phyloP scores from a whole-genome alignment of 1,139 yeast species.

The Hanseniaspora gamundiae region DNA sequence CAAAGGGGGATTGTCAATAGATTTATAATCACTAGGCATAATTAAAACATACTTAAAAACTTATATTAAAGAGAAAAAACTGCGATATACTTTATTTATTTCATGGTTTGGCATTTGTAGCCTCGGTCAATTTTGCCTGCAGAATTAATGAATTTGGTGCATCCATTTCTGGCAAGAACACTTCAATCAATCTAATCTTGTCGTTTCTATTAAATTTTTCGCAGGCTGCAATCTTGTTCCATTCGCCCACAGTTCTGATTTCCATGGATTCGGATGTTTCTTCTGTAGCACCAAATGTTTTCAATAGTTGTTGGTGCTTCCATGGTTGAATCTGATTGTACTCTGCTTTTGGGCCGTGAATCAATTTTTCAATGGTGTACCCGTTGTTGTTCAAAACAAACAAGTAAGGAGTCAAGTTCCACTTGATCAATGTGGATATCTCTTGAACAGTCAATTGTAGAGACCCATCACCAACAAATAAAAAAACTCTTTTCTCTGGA shows the following conservation, averaged over 20 bases:
- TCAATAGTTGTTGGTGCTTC: constrained; percentile 60
- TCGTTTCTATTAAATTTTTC: constrained; percentile 27
- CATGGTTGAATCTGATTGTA: constrained; percentile 78
- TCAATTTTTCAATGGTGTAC: constrained; percentile 80
- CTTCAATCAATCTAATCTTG: constrained; percentile 66
- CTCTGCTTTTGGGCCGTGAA: constrained; percentile 65
- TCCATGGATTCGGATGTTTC: constrained; percentile 31
- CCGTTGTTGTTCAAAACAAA: constrained; percentile 80
- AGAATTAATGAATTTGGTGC: constrained; percentile 63
- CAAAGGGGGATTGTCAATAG: too few species aligned
- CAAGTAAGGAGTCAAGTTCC: constrained; percentile 69
- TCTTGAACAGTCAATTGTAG: constrained; percentile 82
- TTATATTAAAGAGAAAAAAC: neutral
- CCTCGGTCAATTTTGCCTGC: constrained; percentile 71
- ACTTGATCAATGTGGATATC: constrained; percentile 71
- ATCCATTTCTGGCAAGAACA: constrained; percentile 70
- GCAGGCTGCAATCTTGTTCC: constrained; percentile 32
- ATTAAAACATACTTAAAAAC: too few species aligned
- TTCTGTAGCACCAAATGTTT: constrained; percentile 57
- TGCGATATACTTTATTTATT: neutral
- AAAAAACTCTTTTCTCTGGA: constrained; percentile 56
- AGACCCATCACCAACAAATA: constrained; percentile 87
- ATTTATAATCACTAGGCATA: too few species aligned
- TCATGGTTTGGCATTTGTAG: constrained; percentile 34
- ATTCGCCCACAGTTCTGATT: constrained; percentile 54